Base-by-base conservation (phyloP, 164 flowering plant species). In the Annona cherimola region DNA sequence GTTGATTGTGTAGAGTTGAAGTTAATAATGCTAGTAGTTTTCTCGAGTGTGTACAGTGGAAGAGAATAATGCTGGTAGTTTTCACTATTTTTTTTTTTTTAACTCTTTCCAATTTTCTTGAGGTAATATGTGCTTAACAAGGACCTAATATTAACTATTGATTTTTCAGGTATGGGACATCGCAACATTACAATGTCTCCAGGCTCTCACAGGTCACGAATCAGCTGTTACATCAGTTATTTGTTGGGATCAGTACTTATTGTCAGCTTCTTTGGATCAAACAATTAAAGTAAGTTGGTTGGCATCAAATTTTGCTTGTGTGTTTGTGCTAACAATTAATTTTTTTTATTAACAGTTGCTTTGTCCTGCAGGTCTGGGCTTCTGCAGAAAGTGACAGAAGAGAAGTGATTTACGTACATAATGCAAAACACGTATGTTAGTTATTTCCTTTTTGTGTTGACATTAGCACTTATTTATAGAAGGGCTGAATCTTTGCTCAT, bases 381-480 rank as follows among this genome's bases (percentile, higher is more conserved):
- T 85, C 92, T 43, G 84, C 88, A 0, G 97, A 87, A 63, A 86
- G 79, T 81, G 99, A 96, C 20, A 86, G 76, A 70, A 80, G 91
- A 88, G 96, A 91, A 87, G 98, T 89, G 42, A 91, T 94, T 26
- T 95, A 89, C 64, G 90, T 95, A 14, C 99, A 93, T 79, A 85
- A 68, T 1, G 99, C 91, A 79, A 97, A 95, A 63, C 85, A 89
- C 81, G 99, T 91, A 89, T 44, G 94, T 67, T 46, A 4, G 5
- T 43, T 63, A 18, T 40, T 39, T 69, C 12, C 45, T 59, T 59
- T 12, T 26, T 50, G 14, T 7, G 12, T 50, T 6, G 9, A 50
- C 14, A 50, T 50, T 50, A 26, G 57, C 16, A 50, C 14, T 50
- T 50, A 7, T 26, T 26, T 26, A 26, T 26, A 16, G 57, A 50